Conservation (phyloP, 2,329 filamentous ascomycete species). For the Ceratocystis papillata region DNA sequence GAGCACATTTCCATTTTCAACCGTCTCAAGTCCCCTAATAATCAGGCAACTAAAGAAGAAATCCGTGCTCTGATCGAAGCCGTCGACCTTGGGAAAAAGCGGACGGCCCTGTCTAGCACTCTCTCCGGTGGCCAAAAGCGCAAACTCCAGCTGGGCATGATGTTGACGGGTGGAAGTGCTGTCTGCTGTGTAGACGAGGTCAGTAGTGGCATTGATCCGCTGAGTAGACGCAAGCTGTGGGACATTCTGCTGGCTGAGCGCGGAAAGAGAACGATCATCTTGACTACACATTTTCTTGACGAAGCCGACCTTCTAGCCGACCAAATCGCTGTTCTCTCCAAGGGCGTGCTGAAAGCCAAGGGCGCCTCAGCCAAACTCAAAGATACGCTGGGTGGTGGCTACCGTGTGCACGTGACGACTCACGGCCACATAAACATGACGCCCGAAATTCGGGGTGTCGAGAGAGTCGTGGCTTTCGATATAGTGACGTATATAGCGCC, state of each 20-base stretch:
- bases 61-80: constrained; percentile 53
- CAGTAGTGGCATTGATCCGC: constrained; percentile 74
- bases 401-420: constrained; percentile 62
- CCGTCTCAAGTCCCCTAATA: constrained; percentile 56
- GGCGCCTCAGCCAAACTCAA: constrained; percentile 83
- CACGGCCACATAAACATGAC: constrained; percentile 27
- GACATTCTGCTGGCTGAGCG: constrained; percentile 81
- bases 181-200: constrained; percentile 91
- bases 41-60: constrained; percentile 45
- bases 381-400: constrained; percentile 68
- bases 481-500: constrained; percentile 61
- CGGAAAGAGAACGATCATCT: constrained; percentile 66
- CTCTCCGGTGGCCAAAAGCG: constrained; percentile 85
- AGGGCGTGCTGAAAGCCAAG: constrained; percentile 67
- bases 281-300: constrained; percentile 90
- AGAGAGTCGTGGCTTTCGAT: constrained; percentile 53
- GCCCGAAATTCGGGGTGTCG: constrained; percentile 45
- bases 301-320: constrained; percentile 85
- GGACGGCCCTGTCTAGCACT: constrained; percentile 60
- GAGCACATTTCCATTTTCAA: constrained; percentile 83
- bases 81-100: constrained; percentile 67
- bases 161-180: constrained; percentile 80
- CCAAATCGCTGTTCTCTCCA: constrained; percentile 77
- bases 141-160: constrained; percentile 86
- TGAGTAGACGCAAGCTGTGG: constrained; percentile 84